Evolutionary conservation across 805 yeast genomes (phyloP).

Genomic region (Saturnispora ahearnii): DNA sequence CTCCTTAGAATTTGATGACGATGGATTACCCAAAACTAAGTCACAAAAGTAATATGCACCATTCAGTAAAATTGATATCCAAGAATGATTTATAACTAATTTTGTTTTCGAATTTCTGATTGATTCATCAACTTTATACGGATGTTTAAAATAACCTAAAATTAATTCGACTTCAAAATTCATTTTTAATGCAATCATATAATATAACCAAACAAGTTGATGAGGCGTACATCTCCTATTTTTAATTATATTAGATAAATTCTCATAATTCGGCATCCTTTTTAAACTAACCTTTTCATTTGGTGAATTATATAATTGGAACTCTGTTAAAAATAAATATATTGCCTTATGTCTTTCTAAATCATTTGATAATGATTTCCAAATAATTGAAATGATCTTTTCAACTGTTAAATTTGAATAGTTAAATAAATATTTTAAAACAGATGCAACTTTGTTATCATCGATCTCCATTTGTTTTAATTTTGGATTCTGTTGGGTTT

Average conservation of each 20-base stretch:
- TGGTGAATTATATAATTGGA: slow-evolving; percentile 33
- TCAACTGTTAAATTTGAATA: slow-evolving; percentile 28
- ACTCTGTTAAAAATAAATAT: slow-evolving; percentile 51
- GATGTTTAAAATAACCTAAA: slow-evolving; percentile 75
- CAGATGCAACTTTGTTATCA: neutral
- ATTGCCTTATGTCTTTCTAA: slow-evolving; percentile 59
- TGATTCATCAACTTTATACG: slow-evolving; percentile 45
- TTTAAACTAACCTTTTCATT: slow-evolving; percentile 28
- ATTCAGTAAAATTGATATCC: slow-evolving; percentile 74
- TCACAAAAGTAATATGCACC: slow-evolving; percentile 79
- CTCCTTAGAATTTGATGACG: slow-evolving; percentile 40
- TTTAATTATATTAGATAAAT: slow-evolving; percentile 23
- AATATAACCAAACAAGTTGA: slow-evolving; percentile 71
- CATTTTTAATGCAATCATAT: slow-evolving; percentile 59
- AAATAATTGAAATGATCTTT: slow-evolving; percentile 39
- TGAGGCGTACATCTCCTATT: slow-evolving; percentile 29
- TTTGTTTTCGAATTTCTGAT: slow-evolving; percentile 29
- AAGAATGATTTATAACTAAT: slow-evolving; percentile 66
- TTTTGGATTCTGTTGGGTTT: slow-evolving; percentile 19
- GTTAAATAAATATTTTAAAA: slow-evolving; percentile 36
- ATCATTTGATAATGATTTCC: slow-evolving; percentile 42
- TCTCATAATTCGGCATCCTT: slow-evolving; percentile 20
- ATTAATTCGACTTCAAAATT: slow-evolving; percentile 70
- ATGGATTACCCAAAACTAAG: slow-evolving; percentile 51
- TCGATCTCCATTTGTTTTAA: slow-evolving; percentile 19